These are phyloP conservation scores for Colletotrichum agaves DNA, from an alignment of 2,329 filamentous ascomycete genomes.

Conservation along the genomic window DNA sequence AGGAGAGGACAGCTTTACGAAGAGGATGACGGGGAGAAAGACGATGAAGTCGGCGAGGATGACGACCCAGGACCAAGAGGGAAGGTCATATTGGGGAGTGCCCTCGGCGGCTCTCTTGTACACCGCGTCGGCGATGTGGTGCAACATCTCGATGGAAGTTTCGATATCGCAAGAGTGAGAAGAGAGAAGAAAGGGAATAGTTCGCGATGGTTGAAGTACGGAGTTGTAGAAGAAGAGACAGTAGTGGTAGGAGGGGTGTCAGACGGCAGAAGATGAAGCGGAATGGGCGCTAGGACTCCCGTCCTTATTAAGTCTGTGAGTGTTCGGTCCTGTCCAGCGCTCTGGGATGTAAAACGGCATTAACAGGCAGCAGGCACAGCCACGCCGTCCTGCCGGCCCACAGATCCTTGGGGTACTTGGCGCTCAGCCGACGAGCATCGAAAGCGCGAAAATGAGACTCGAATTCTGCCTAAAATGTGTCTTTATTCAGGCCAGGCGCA, in stretches of 20 bases:
- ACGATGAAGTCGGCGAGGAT: conserved; percentile 54
- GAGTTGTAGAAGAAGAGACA: background rate
- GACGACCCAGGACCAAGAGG: conserved; percentile 53
- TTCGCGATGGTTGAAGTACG: background rate
- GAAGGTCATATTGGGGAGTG: conserved; percentile 45
- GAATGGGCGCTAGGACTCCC: conserved; percentile 7
- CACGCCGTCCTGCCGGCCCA: conserved; percentile 9
- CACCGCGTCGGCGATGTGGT: conserved; percentile 22
- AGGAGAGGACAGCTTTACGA: conserved; percentile 48
- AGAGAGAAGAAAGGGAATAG: background rate
- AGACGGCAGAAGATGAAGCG: background rate
- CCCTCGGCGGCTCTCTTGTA: conserved; percentile 50
- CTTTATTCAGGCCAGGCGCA: background rate
- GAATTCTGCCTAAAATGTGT: background rate
- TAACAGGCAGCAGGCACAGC: conserved; percentile 36
- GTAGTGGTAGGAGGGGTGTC: conserved; percentile 5
- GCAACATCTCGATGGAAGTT: conserved; percentile 16
- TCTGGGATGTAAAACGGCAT: background rate
- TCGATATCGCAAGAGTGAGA: background rate
- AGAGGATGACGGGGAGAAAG: conserved; percentile 56
- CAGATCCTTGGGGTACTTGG: background rate
- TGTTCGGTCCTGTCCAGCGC: background rate
- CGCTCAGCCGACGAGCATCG: background rate
- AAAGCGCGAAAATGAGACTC: background rate
- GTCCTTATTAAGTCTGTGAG: conserved; percentile 20